Conservation (phyloP, 495 filamentous ascomycete species). For the Annulohypoxylon nitens region DNA sequence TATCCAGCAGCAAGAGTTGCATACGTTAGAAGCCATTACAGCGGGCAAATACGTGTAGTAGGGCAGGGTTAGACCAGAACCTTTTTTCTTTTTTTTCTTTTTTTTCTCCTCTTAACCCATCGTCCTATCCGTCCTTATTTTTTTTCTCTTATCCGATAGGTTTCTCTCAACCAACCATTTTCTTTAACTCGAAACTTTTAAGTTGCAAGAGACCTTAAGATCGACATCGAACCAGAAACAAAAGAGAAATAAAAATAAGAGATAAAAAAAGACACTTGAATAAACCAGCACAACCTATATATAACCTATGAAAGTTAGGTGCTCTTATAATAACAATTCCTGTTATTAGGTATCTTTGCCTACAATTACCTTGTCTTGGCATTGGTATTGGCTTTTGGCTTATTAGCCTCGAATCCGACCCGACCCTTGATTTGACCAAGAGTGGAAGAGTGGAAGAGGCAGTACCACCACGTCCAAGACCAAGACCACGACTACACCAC, state of each 20-base stretch:
- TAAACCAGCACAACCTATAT: background rate
- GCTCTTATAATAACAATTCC: slow-evolving; percentile 45
- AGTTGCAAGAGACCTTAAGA: background rate
- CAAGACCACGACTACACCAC: background rate
- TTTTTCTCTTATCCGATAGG: slow-evolving; percentile 9
- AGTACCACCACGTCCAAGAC: background rate
- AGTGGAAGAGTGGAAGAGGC: slow-evolving; percentile 18
- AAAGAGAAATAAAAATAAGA: background rate
- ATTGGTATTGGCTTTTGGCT: slow-evolving; percentile 10
- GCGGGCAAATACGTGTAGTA: slow-evolving; percentile 33
- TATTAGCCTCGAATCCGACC: slow-evolving; percentile 26
- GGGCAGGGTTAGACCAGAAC: slow-evolving; percentile 41
- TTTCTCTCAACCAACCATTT: slow-evolving; percentile 7
- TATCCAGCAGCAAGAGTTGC: slow-evolving; percentile 19
- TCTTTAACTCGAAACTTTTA: slow-evolving; percentile 4
- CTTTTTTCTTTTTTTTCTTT: slow-evolving; percentile 18
- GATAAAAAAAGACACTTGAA: no score
- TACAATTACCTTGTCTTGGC: background rate
- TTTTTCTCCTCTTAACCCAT: background rate
- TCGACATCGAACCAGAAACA: background rate
- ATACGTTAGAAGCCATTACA: slow-evolving; percentile 15
- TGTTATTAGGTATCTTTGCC: slow-evolving; percentile 21
- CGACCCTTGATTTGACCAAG: slow-evolving; percentile 21
- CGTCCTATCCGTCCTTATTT: background rate
- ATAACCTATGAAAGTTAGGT: slow-evolving; percentile 32